Evolutionary conservation across 1,284 basidiomycete genomes (phyloP), one percentile per base, ranked within the genome.

Genomic region (Irpex lacteus): DNA sequence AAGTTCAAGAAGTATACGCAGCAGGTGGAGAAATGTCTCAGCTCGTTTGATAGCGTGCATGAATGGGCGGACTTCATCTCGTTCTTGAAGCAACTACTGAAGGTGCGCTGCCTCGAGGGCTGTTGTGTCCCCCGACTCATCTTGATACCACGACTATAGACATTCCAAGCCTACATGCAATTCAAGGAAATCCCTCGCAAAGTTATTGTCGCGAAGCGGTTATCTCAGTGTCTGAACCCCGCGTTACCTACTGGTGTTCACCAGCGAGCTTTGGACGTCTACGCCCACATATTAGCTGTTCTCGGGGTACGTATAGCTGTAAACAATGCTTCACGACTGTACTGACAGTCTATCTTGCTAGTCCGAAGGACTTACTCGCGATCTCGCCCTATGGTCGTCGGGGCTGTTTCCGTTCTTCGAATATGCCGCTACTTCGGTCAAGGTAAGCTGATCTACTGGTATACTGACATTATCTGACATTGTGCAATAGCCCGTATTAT

Each of bases 61-160:
- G 98, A 99, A 80, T 99, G 98, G 98, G 97, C 98, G 64, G 98
- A 99, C 81, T 99, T 97, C 76, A 98, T 98, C 74, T 92, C 97
- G 53, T 99, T 99, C 78, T 80, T 99, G 72, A 96, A 96, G 70
- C 91, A 96, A 67, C 79, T 99, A 64, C 87, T 98, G 69, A 99
- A 98, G 85, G 96, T 92, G 70, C 65, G 82, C 75, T 60, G 8
- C 62, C 49, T 66, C 21, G 32, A 34, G 32, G 32, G 32, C 32
- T 34, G 32, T 6, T 34, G 32, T 34, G 32, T n/a, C n/a, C n/a
- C n/a, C n/a, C n/a, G n/a, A n/a, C n/a, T n/a, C n/a, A n/a, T n/a
- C n/a, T n/a, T n/a, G n/a, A n/a, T n/a, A n/a, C n/a, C n/a, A n/a
- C n/a, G n/a, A n/a, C 32, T 6, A 34, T 73, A 96, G 94, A 94